Conservation (phyloP, 1,139 yeast species). For the Yamadazyma epiphylla region DNA sequence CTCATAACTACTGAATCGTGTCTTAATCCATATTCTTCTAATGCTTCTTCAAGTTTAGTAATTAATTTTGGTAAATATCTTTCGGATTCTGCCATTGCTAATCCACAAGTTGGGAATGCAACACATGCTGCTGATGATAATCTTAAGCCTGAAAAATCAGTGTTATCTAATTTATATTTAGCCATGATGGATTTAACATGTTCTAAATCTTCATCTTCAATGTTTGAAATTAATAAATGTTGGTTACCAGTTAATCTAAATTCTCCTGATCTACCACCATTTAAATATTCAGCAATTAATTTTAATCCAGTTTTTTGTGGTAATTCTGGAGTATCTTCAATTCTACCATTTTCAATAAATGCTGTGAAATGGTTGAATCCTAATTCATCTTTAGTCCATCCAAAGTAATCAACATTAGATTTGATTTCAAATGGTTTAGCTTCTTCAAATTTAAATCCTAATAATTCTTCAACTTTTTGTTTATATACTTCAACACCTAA, state of each 20-base stretch:
- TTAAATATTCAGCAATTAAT: slow-evolving; percentile 69
- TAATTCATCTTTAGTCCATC: slow-evolving; percentile 89
- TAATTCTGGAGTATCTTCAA: slow-evolving; percentile 85
- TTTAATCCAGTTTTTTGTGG: slow-evolving; percentile 88
- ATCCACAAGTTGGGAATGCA: slow-evolving; percentile 97
- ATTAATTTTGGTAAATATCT: slow-evolving; percentile 86
- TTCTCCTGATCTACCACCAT: slow-evolving; percentile 58
- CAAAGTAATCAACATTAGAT: slow-evolving; percentile 87
- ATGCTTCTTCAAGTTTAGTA: slow-evolving; percentile 72
- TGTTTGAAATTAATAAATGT: slow-evolving; percentile 74
- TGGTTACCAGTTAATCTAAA: slow-evolving; percentile 96
- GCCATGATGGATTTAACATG: slow-evolving; percentile 61
- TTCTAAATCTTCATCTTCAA: slow-evolving; percentile 65
- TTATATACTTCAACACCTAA: slow-evolving; percentile 82
- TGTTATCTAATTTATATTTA: slow-evolving; percentile 78
- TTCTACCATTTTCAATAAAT: slow-evolving; percentile 95
- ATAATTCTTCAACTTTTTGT: slow-evolving; percentile 73
- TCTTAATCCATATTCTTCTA: slow-evolving; percentile 90
- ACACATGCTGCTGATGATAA: slow-evolving; percentile 95
- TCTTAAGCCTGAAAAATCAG: slow-evolving; percentile 79
- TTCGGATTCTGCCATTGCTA: slow-evolving; percentile 98
- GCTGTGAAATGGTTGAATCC: slow-evolving; percentile 89
- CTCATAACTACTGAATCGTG: slow-evolving; percentile 95
- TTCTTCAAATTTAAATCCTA: slow-evolving; percentile 72
- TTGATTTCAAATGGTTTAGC: slow-evolving; percentile 73